Base-by-base conservation (phyloP, 2,329 filamentous ascomycete species). In the Colletotrichum australisinense region DNA sequence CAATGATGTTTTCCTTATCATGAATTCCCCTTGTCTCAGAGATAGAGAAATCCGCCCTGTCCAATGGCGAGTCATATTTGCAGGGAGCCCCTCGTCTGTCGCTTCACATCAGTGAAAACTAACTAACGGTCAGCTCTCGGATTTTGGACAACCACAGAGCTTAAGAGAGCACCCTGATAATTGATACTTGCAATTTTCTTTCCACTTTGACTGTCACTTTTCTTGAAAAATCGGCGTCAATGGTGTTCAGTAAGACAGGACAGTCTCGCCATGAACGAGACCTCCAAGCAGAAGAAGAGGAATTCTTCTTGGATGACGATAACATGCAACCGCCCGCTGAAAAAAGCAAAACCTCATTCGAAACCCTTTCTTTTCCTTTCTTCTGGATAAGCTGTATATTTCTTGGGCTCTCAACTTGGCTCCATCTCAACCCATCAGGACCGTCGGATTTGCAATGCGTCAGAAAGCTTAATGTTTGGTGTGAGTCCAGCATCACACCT, bases 381-480 rank as follows among this genome's bases (percentile, higher is more conserved):
- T 59, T 65, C 7, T 22, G 26, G 7, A 22, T 58, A 9, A 59
- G 53, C n/a, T 69, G 60, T 14, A 2, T 35, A 19, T 6, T 69
- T 12, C 57, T 69, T 16, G 38, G 67, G 9, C 35, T 65, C 9
- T 52, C 67, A 2, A 9, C 22, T 12, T 69, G 60, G 67, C 6
- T 69, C 49, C 53, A 69, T 2, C 11, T 49, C 4, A 62, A 65
- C 24, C 67, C 60, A 35, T 22, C 28, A 49, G n/a, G n/a, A 7
- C 53, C 60, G 19, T 64, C 67, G 4, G 67, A 69, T 28, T 62
- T 49, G 26, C 52, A 65, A 28, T 69, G 60, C 22, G 67, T 42
- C 1, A 58, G 22, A 16, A 63, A 59, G 22, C 60, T 69, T 9
- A 59, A 59, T 30, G 53, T 24, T 26, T 52, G 22, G 52, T 69